Evolutionary conservation across 1,284 basidiomycete genomes (phyloP), one percentile per base, ranked within the genome.

Genomic region (Naganishia liquefaciens): DNA sequence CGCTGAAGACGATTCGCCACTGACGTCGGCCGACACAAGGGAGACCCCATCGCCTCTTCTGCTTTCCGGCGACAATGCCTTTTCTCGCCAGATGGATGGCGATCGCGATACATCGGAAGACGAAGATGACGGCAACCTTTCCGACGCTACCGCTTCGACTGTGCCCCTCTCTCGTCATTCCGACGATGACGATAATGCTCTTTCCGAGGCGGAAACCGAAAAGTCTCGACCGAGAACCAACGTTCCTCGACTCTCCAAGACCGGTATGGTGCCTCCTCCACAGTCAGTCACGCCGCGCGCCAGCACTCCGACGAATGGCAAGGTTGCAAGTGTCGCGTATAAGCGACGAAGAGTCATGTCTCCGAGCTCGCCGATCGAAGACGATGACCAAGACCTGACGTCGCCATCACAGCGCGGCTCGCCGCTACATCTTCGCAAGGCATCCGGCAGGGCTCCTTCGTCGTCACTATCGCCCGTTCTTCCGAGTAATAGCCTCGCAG

Each of bases 71-170:
- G 33, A 60, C 23, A 47, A 49, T 27, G 57, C 62, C 19, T 54
- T 63, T 30, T 27, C 43, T 19, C 37, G 42, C 3, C 50, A 49
- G 28, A 46, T 54, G 37, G 42, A n/a, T 15, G 46, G 1, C 37
- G 44, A 49, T 7, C 52, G 21, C n/a, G 23, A 54, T 47, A 7
- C 23, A 10, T 46, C 44, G 19, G 53, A 52, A 9, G 58, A 54
- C 25, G 61, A 63, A 19, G 61, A 67, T n/a, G 51, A 47, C 15
- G 69, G 68, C 49, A 64, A 66, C 42, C 25, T 68, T n/a, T 69
- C 69, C 25, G 69, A 70, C 44, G 63, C 64, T 10, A 69, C 69
- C 4, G 69, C 69, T 3, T 57, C 69, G n/a, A 70, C 69, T 2
- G 64, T 69, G 27, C 69, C 68, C 13, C 64, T 70, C 13, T 69